phyloP scores from a whole-genome alignment of 1,139 yeast species.

The Ogataea hybrid region DNA sequence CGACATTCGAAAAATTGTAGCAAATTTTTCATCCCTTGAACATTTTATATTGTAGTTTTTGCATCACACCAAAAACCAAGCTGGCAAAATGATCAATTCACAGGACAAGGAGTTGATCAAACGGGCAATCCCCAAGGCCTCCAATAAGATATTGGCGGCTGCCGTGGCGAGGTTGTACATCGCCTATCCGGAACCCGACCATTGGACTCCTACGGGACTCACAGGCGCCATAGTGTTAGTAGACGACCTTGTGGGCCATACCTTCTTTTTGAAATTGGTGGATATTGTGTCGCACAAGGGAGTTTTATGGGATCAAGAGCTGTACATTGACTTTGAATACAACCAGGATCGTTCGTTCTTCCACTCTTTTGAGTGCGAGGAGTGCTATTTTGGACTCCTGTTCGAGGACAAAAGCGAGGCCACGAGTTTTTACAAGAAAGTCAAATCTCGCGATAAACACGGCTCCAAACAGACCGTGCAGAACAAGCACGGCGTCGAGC shows the following conservation, averaged over 20 bases:
- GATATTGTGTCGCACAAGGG: constrained; percentile 83
- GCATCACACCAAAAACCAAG: constrained; percentile 11
- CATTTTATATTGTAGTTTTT: neutral
- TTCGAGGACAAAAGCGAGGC: constrained; percentile 93
- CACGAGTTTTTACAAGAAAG: constrained; percentile 74
- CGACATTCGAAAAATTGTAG: constrained; percentile 36
- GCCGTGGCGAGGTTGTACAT: constrained; percentile 87
- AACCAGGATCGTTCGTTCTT: constrained; percentile 92
- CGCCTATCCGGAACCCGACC: constrained; percentile 78
- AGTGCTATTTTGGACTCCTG: constrained; percentile 81
- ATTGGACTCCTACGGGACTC: constrained; percentile 87
- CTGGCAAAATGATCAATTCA: constrained; percentile 40
- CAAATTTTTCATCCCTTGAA: constrained; percentile 4
- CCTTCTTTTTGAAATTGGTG: constrained; percentile 84
- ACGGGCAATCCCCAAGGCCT: constrained; percentile 81
- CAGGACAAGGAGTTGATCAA: constrained; percentile 86
- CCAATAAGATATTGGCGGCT: constrained; percentile 86
- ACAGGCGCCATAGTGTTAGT: constrained; percentile 85
- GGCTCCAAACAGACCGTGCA: constrained; percentile 83
- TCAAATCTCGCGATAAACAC: constrained; percentile 71
- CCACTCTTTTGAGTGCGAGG: constrained; percentile 92
- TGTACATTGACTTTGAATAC: constrained; percentile 83
- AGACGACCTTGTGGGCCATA: constrained; percentile 92
- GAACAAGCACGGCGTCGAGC: constrained; percentile 84
- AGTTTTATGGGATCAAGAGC: constrained; percentile 95